Percentiles rank a stretch among this genome's conserved stretches.
These are phyloP conservation scores for Takakia lepidozioides DNA, from an alignment of 225 moss, liverwort and hornwort species.

Conservation along the genomic window DNA sequence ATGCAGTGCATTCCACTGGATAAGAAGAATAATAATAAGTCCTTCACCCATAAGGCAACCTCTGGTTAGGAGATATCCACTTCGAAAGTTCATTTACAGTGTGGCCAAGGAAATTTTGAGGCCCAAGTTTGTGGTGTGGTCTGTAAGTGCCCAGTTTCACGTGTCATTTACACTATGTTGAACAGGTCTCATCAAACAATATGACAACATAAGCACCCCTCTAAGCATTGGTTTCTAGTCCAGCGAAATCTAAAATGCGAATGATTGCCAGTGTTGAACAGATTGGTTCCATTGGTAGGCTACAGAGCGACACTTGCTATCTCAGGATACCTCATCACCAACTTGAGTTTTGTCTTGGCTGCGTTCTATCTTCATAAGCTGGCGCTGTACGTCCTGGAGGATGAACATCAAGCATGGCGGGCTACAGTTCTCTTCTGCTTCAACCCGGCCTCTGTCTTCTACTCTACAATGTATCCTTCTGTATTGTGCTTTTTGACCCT, in stretches of 20 bases:
- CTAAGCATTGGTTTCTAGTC: too few relatives aligned
- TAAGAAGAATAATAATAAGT: too few relatives aligned
- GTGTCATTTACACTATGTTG: too few relatives aligned
- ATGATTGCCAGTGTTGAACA: slow-evolving; percentile 40
- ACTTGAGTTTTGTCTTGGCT: slow-evolving; percentile 67
- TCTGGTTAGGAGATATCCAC: too few relatives aligned
- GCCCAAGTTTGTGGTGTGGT: too few relatives aligned
- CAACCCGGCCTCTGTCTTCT: slow-evolving; percentile 92
- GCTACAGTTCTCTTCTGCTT: slow-evolving; percentile 72
- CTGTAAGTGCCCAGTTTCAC: too few relatives aligned
- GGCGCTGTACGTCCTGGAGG: slow-evolving; percentile 52
- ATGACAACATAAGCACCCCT: too few relatives aligned
- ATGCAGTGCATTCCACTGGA: too few relatives aligned
- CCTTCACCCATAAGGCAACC: too few relatives aligned
- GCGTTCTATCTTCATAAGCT: slow-evolving; percentile 59
- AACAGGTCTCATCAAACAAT: too few relatives aligned
- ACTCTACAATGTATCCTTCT: slow-evolving; percentile 68
- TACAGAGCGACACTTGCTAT: slow-evolving; percentile 64
- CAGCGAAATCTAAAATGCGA: slow-evolving; percentile 5
- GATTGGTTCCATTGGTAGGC: slow-evolving; percentile 53
- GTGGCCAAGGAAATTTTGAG: too few relatives aligned
- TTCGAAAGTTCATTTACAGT: too few relatives aligned
- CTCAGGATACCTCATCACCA: slow-evolving; percentile 68
- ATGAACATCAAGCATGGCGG: slow-evolving; percentile 48
- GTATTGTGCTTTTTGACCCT: neutral